Percentiles rank a stretch among this genome's conserved stretches.
Evolutionary conservation across 192 early-diverging fungal species (phyloP).

Genomic region (Spizellomyces punctatus): DNA sequence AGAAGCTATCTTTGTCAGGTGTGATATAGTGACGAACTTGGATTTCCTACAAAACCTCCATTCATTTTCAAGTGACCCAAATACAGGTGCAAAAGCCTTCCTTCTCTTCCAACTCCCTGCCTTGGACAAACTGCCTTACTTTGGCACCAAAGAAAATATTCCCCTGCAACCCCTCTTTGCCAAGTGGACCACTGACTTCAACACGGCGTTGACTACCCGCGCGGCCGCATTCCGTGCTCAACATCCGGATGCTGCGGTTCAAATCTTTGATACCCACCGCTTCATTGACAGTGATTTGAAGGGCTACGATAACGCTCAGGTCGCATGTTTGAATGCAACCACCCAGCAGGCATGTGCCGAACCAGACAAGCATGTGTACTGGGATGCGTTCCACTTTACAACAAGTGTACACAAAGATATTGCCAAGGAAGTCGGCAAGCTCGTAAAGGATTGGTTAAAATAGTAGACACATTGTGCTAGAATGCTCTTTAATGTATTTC

Average conservation of each 20-base stretch:
- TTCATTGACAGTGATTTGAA: neutral
- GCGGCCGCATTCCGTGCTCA: neutral
- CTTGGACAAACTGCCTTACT: slow-evolving; percentile 20
- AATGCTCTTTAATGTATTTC: no score
- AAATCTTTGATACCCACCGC: neutral
- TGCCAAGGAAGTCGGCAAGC: slow-evolving; percentile 7
- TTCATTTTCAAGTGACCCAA: no score
- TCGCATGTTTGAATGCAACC: slow-evolving; percentile 15
- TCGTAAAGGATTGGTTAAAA: neutral
- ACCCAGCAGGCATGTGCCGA: slow-evolving; percentile 8
- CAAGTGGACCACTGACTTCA: slow-evolving; percentile 15
- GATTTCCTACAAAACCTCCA: no score
- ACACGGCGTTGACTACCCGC: neutral
- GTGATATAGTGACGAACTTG: no score
- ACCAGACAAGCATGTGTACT: slow-evolving; percentile 20
- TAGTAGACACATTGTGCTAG: no score
- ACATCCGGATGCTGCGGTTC: neutral
- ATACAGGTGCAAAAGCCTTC: neutral
- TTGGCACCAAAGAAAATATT: slow-evolving; percentile 9
- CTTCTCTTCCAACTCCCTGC: slow-evolving; percentile 6
- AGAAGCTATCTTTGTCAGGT: slow-evolving; percentile 1
- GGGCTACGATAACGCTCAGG: neutral
- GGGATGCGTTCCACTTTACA: slow-evolving; percentile 33
- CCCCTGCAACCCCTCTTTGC: slow-evolving; percentile 18
- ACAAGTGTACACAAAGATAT: slow-evolving; percentile 11